phyloP scores from a whole-genome alignment of 2,329 filamentous ascomycete species.

The Botrytis porri region DNA sequence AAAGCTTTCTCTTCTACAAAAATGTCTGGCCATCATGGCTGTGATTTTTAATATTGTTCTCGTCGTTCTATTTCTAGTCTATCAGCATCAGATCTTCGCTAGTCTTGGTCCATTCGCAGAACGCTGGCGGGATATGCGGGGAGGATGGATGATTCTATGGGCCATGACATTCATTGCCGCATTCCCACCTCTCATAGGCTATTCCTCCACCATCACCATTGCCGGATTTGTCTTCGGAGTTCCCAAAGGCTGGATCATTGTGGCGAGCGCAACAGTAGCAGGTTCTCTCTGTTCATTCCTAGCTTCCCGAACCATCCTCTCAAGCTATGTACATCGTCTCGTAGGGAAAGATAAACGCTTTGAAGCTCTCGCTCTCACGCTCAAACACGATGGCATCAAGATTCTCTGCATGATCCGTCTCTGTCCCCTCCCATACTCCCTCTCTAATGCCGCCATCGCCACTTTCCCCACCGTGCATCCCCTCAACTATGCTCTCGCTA shows the following conservation, averaged over 20 bases:
- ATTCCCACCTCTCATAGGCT: conserved; percentile 70
- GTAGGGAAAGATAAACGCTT: conserved; percentile 84
- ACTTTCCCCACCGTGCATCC: conserved; percentile 88
- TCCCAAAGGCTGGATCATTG: conserved; percentile 67
- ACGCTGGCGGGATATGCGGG: conserved; percentile 67
- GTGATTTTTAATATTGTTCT: conserved; percentile 50
- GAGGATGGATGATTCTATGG: conserved; percentile 70
- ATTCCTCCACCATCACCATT: conserved; percentile 64
- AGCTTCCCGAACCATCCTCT: conserved; percentile 74
- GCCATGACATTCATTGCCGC: conserved; percentile 61
- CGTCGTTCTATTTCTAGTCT: conserved; percentile 68
- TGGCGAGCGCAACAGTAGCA: conserved; percentile 71
- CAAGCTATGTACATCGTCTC: conserved; percentile 72
- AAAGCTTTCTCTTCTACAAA: conserved; percentile 59
- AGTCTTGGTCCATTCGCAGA: conserved; percentile 70
- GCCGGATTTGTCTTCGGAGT: conserved; percentile 71
- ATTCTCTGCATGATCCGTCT: conserved; percentile 88
- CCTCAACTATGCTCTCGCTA: conserved; percentile 74
- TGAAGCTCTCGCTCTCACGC: conserved; percentile 78
- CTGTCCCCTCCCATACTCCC: conserved; percentile 86
- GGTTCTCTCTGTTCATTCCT: conserved; percentile 80
- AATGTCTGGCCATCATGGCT: conserved; percentile 53
- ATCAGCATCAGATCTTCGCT: conserved; percentile 76
- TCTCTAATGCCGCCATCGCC: conserved; percentile 91
- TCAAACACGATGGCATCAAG: conserved; percentile 86